Percentiles rank a stretch among this genome's conserved stretches.
Evolutionary conservation across 2,329 filamentous ascomycete species (phyloP).

Genomic region (Sporothrix humicola): DNA sequence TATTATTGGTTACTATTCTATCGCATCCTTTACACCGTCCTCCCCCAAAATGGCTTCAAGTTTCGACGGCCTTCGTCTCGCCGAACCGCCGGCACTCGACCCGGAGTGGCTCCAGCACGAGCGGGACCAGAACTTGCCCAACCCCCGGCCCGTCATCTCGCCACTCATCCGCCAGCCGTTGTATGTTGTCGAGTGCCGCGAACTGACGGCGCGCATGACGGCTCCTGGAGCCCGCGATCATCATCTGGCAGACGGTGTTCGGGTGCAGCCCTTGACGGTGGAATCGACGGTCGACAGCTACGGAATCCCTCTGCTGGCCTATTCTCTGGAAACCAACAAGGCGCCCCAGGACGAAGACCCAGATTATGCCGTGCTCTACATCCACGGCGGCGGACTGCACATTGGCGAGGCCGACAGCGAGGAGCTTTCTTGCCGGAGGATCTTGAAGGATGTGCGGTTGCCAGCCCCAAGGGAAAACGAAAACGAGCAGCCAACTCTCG

Average conservation of each 20-base stretch:
- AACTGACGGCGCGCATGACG: constrained; percentile 47
- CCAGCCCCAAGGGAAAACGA: constrained; percentile 21
- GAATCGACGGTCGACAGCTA: constrained; percentile 45
- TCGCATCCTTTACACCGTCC: constrained; percentile 16
- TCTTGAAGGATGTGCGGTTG: constrained; percentile 44
- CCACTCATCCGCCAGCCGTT: constrained; percentile 47
- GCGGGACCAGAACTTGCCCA: constrained; percentile 41
- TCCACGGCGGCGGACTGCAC: constrained; percentile 55
- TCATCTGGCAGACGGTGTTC: constrained; percentile 47
- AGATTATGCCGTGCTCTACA: constrained; percentile 50
- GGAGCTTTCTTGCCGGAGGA: constrained; percentile 54
- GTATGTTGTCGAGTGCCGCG: constrained; percentile 52
- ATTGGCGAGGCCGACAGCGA: constrained; percentile 58
- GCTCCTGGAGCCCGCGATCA: constrained; percentile 46
- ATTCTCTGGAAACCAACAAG: constrained; percentile 34
- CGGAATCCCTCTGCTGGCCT: constrained; percentile 48
- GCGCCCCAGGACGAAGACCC: constrained; percentile 15
- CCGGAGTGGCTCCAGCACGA: constrained; percentile 51
- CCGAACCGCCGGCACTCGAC: constrained; percentile 48
- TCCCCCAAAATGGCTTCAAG: neutral
- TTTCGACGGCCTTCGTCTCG: constrained; percentile 42
- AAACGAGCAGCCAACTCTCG: constrained; percentile 28
- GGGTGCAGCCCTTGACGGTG: constrained; percentile 42
- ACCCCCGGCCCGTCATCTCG: constrained; percentile 39
- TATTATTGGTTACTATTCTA: neutral